phyloP scores from a whole-genome alignment of 164 flowering plant genomes.

The Annona cherimola region DNA sequence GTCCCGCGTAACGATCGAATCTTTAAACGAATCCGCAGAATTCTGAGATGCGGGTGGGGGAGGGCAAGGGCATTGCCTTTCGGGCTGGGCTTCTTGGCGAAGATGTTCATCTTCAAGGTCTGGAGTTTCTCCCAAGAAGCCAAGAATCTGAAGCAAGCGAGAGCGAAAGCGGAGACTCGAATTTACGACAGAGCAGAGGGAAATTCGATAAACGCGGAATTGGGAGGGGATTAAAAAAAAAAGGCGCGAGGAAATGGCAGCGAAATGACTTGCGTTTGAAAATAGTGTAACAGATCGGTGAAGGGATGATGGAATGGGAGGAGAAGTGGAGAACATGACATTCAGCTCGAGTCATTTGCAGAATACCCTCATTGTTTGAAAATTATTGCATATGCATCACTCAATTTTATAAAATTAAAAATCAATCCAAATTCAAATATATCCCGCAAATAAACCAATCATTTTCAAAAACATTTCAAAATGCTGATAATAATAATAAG shows the following conservation, averaged over 20 bases:
- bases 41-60: background rate
- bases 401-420: too few relatives aligned
- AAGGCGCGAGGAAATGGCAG: background rate
- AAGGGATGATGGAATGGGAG: background rate
- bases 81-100: constrained; percentile 64
- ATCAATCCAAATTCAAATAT: too few relatives aligned
- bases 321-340: background rate
- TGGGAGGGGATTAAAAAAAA: background rate
- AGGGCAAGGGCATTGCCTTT: constrained; percentile 42
- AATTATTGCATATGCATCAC: too few relatives aligned
- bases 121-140: background rate
- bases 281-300: background rate
- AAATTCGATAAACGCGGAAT: background rate
- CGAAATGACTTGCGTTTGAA: background rate
- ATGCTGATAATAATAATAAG: too few relatives aligned
- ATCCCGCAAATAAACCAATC: too few relatives aligned
- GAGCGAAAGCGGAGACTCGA: background rate
- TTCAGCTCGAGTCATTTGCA: too few relatives aligned
- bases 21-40: background rate
- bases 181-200: background rate
- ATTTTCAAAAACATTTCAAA: too few relatives aligned
- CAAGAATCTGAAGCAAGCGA: background rate
- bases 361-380: too few relatives aligned
- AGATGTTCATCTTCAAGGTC: constrained; percentile 50
- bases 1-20: background rate